Base-by-base conservation (phyloP, 768 basidiomycete species). In the Psilocybe subaeruginosa region DNA sequence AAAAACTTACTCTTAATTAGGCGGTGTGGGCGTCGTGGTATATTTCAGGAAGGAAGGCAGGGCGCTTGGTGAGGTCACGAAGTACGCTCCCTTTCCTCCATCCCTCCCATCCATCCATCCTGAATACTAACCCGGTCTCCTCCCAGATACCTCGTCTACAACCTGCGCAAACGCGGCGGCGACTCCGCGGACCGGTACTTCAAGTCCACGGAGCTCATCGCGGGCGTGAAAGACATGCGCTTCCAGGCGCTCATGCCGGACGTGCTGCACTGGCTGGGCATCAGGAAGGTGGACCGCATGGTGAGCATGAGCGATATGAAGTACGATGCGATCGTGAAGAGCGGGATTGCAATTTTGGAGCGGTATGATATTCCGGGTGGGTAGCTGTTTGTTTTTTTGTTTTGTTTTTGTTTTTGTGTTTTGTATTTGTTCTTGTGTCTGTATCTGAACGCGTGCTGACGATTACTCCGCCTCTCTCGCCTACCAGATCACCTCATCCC, bases 1-100 rank as follows among this genome's bases (percentile, higher is more conserved):
- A 19, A 19, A 19, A 19, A 19, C 19, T 19, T 19, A 19, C 19
- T 19, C 19, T 19, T 19, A 19, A 19, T 19, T 52, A 69, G 93
- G 93, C 3, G 97, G 97, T 27, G 93, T 97, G 27, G 97, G 97
- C 17, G 83, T 95, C 29, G 92, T 97, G 16, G 89, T 96, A 8
- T 98, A 98, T 76, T 96, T 97, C 84, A 83, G 95, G 58, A 95
- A 97, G 71, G 94, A 97, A 74, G 95, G 95, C 9, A 85, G 96
- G 45, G 94, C 94, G 0, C 80, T 98, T 1, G 96, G 96, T 2
- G 96, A 98, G 74, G 95, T 97, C 11, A 94, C 93, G 48, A 95
- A 94, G 86, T 92, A 67, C 64, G 81, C 78, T 52, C 29, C 17
- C 27, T 3, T 43, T 23, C 31, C 45, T 43, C 9, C 19, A 2